Conservation (phyloP, 805 yeast genomes). For the Cyberlindnera petersonii region DNA sequence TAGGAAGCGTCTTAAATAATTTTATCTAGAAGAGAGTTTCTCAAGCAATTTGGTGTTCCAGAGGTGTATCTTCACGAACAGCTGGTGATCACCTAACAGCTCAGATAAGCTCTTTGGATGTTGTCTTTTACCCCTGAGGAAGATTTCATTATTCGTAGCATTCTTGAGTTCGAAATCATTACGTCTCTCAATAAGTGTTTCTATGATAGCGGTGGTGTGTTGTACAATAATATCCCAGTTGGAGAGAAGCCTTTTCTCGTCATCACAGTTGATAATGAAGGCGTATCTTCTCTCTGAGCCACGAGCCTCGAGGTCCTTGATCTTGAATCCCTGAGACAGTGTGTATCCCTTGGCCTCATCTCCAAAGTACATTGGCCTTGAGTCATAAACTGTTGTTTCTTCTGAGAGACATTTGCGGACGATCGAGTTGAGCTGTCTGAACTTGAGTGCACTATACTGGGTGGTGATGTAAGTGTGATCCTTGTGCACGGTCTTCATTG, state of each 20-base stretch:
- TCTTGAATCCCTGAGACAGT: conserved; percentile 54
- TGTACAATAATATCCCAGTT: conserved; percentile 50
- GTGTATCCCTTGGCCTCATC: conserved; percentile 60
- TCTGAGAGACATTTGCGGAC: conserved; percentile 64
- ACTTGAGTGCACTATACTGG: conserved; percentile 56
- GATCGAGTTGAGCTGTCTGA: conserved; percentile 52
- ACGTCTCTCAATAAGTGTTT: conserved; percentile 34
- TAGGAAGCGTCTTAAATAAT: background rate
- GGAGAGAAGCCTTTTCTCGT: conserved; percentile 46
- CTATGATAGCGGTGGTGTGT: conserved; percentile 38
- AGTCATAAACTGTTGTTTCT: conserved; percentile 56
- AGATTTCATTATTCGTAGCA: conserved; percentile 41
- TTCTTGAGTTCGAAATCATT: conserved; percentile 25
- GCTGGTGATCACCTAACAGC: conserved; percentile 48
- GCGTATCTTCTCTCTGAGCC: conserved; percentile 72
- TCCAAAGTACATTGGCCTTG: conserved; percentile 60
- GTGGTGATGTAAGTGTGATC: conserved; percentile 43
- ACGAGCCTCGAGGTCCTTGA: conserved; percentile 61
- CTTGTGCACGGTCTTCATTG: conserved; percentile 28
- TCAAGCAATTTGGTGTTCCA: conserved; percentile 57
- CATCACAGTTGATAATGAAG: conserved; percentile 52
- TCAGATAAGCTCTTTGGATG: conserved; percentile 54
- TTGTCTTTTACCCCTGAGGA: conserved; percentile 51
- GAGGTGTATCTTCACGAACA: conserved; percentile 56
- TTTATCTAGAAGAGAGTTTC: conserved; percentile 19